These are phyloP conservation scores for Lipomyces starkeyi DNA, from an alignment of 805 yeast genomes.

Conservation along the genomic window DNA sequence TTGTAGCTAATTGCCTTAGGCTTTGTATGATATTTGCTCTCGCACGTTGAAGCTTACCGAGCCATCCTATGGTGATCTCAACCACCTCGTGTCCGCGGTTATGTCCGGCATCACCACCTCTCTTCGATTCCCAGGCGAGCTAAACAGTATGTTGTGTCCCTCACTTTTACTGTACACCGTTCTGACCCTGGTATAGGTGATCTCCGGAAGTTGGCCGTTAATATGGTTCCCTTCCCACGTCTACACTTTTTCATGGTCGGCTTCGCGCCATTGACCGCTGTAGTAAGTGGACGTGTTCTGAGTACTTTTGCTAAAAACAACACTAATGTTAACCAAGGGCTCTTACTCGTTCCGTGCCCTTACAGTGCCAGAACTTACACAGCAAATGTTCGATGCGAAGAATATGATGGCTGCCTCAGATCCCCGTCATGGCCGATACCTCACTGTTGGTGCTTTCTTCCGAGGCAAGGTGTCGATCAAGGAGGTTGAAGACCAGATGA, in stretches of 20 bases:
- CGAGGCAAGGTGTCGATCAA: constrained; percentile 92
- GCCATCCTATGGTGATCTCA: constrained; percentile 81
- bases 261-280: constrained; percentile 86
- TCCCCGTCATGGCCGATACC: constrained; percentile 89
- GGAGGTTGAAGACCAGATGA: constrained; percentile 95
- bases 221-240: constrained; percentile 95
- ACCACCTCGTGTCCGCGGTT: constrained; percentile 83
- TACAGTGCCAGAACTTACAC: constrained; percentile 91
- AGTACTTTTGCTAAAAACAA: constrained; percentile 40
- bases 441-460: constrained; percentile 93
- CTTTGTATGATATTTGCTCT: constrained; percentile 87
- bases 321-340: constrained; percentile 47
- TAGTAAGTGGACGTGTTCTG: constrained; percentile 14
- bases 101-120: constrained; percentile 98
- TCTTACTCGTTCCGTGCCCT: constrained; percentile 84
- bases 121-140: constrained; percentile 92
- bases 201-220: constrained; percentile 90
- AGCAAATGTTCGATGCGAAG: constrained; percentile 90
- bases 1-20: constrained; percentile 44
- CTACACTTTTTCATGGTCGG: constrained; percentile 96
- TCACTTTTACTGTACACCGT: not conserved
- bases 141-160: constrained; percentile 53
- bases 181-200: constrained; percentile 56
- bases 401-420: constrained; percentile 97
- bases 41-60: constrained; percentile 79